Percentiles rank a stretch among this genome's conserved stretches.
These are phyloP conservation scores for Coprinopsis cinerea DNA, from an alignment of 768 basidiomycete species.

Conservation along the genomic window DNA sequence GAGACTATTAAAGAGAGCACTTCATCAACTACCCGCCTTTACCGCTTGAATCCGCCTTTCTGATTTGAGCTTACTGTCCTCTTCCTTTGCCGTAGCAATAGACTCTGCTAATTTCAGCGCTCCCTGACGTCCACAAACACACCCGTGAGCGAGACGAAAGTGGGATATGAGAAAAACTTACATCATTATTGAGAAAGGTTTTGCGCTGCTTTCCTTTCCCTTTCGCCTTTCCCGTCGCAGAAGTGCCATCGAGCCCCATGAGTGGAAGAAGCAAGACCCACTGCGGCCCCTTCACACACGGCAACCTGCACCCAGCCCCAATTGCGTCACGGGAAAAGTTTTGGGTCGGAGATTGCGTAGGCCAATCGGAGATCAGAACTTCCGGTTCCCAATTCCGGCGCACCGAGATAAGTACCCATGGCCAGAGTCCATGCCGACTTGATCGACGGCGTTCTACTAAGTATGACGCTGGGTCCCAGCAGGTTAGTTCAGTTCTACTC, in stretches of 20 bases:
- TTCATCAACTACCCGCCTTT: neutral
- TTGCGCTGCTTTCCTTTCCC: constrained; percentile 2
- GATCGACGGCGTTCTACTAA: too few relatives aligned
- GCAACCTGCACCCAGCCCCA: too few relatives aligned
- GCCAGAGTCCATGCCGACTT: too few relatives aligned
- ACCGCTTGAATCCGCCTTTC: neutral
- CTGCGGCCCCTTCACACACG: neutral
- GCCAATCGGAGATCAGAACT: too few relatives aligned
- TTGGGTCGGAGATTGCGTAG: too few relatives aligned
- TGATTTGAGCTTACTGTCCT: neutral
- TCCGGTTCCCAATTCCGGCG: too few relatives aligned
- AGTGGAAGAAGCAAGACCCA: neutral
- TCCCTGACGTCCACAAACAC: neutral
- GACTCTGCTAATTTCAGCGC: constrained; percentile 1
- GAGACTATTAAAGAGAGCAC: neutral
- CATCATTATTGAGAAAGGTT: neutral
- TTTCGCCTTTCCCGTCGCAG: neutral
- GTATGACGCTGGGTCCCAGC: too few relatives aligned
- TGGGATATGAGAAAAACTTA: neutral
- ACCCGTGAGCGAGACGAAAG: neutral
- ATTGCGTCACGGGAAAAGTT: too few relatives aligned
- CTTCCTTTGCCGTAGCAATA: neutral
- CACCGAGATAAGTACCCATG: too few relatives aligned
- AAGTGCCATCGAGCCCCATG: neutral
- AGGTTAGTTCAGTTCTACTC: too few relatives aligned